Percentiles rank a stretch among this genome's conserved stretches.
phyloP scores from a whole-genome alignment of 2,329 filamentous ascomycete species.

The Sarocladium oryzae region DNA sequence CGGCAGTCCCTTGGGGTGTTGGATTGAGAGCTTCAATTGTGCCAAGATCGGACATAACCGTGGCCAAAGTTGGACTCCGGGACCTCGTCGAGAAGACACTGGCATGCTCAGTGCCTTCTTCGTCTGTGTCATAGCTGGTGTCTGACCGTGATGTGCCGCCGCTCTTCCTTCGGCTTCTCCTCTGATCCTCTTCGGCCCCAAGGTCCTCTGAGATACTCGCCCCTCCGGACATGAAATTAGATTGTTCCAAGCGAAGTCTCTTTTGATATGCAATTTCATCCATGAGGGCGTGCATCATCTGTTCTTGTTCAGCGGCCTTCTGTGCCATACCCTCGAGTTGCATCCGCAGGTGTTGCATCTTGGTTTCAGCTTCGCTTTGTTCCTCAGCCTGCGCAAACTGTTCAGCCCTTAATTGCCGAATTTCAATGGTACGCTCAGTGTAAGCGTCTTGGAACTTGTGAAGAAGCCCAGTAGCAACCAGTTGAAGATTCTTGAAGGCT shows the following conservation, averaged over 20 bases:
- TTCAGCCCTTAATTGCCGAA: constrained; percentile 46
- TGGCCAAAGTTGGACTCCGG: constrained; percentile 47
- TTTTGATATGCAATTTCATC: constrained; percentile 47
- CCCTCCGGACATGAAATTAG: constrained; percentile 27
- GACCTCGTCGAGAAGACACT: constrained; percentile 54
- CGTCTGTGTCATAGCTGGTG: constrained; percentile 41
- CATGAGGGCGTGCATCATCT: constrained; percentile 41
- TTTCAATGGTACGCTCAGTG: constrained; percentile 41
- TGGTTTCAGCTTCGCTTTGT: constrained; percentile 47
- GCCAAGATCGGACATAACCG: constrained; percentile 27
- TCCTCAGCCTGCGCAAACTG: constrained; percentile 49
- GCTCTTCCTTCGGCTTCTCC: constrained; percentile 31
- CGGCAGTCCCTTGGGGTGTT: constrained; percentile 13
- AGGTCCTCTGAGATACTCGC: constrained; percentile 46
- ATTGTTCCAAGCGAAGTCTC: constrained; percentile 34
- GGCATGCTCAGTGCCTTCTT: constrained; percentile 41
- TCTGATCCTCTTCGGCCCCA: constrained; percentile 44
- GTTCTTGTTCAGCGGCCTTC: constrained; percentile 47
- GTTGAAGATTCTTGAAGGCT: constrained; percentile 55
- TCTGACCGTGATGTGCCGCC: constrained; percentile 37
- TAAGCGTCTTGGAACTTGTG: constrained; percentile 53
- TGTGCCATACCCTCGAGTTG: constrained; percentile 55
- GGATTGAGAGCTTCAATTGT: constrained; percentile 15
- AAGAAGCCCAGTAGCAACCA: constrained; percentile 49
- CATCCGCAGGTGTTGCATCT: constrained; percentile 46